Evolutionary conservation across 139 green algal species (phyloP).

Genomic region (Coelastrella sp.): DNA sequence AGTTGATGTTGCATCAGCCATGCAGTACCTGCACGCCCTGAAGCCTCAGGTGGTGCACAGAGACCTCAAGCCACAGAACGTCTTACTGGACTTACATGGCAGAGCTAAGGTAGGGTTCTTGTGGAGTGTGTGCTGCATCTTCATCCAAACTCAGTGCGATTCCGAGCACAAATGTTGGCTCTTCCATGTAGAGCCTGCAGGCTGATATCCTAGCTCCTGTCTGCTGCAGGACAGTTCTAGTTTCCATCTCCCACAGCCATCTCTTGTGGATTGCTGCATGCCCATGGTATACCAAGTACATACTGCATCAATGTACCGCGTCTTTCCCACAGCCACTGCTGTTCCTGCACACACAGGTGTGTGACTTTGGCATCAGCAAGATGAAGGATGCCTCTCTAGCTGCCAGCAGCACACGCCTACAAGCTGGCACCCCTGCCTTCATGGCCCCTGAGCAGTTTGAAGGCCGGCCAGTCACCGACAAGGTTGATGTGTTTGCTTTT

Average conservation of each 20-base stretch:
- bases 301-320: too few relatives aligned
- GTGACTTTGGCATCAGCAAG: conserved; percentile 74
- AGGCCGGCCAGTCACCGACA: conserved; percentile 60
- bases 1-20: conserved; percentile 75
- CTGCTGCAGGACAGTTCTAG: too few relatives aligned
- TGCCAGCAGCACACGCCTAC: conserved; percentile 53
- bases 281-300: too few relatives aligned
- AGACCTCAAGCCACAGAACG: conserved; percentile 73
- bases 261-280: too few relatives aligned
- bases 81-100: conserved; percentile 74
- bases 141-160: neutral
- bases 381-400: conserved; percentile 33
- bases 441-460: conserved; percentile 69
- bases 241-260: too few relatives aligned
- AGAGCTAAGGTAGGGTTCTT: conserved; percentile 67
- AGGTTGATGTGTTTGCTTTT: conserved; percentile 75
- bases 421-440: conserved; percentile 62
- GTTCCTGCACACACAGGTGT: conserved; percentile 40
- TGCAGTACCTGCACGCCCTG: conserved; percentile 84
- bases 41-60: conserved; percentile 61
- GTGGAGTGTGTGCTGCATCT: neutral
- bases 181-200: too few relatives aligned
- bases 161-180: too few relatives aligned
- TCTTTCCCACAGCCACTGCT: neutral
- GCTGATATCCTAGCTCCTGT: too few relatives aligned